A percentile compares a stretch with the other conserved stretches of the same genome.
Conservation (phyloP, 1,284 basidiomycete genomes). For the Puccinia sorghi region DNA sequence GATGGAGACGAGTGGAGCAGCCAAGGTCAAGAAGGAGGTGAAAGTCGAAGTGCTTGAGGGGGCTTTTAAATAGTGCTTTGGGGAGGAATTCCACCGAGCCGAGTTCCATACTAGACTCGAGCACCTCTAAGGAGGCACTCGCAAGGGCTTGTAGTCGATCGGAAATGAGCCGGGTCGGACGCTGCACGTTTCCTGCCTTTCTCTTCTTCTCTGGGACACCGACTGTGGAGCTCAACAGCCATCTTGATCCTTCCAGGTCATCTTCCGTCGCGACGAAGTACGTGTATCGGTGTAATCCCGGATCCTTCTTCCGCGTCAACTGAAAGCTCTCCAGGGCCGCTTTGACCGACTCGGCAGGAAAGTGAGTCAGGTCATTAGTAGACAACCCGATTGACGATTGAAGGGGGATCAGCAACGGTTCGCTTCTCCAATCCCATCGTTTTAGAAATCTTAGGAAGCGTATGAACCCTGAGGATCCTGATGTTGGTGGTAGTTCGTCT, state of each 20-base stretch:
- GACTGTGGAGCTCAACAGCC: conserved; percentile 68
- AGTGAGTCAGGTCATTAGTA: conserved; percentile 55
- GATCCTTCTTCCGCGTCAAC: conserved; percentile 59
- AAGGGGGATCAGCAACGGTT: conserved; percentile 63
- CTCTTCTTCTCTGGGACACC: conserved; percentile 22
- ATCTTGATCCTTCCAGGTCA: conserved; percentile 73
- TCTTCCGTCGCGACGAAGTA: conserved; percentile 82
- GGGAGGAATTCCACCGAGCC: conserved; percentile 4
- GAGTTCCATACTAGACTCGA: conserved; percentile 26
- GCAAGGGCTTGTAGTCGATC: conserved; percentile 40
- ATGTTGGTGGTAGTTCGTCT: conserved; percentile 59
- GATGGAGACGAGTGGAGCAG: conserved; percentile 41
- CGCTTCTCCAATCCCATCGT: conserved; percentile 71
- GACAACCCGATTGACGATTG: conserved; percentile 57
- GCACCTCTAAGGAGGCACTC: conserved; percentile 19
- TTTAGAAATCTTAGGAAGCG: conserved; percentile 72
- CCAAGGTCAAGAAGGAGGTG: conserved; percentile 34
- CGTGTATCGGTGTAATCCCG: conserved; percentile 63
- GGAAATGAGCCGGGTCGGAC: conserved; percentile 28
- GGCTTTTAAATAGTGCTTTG: conserved; percentile 39
- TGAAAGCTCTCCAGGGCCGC: conserved; percentile 65
- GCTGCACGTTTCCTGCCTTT: neutral
- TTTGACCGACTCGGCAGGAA: conserved; percentile 63
- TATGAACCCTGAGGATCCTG: conserved; percentile 71
- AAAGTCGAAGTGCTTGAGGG: conserved; percentile 38